Conservation (phyloP, 305 asterid species). For the Fraxinus albicans region DNA sequence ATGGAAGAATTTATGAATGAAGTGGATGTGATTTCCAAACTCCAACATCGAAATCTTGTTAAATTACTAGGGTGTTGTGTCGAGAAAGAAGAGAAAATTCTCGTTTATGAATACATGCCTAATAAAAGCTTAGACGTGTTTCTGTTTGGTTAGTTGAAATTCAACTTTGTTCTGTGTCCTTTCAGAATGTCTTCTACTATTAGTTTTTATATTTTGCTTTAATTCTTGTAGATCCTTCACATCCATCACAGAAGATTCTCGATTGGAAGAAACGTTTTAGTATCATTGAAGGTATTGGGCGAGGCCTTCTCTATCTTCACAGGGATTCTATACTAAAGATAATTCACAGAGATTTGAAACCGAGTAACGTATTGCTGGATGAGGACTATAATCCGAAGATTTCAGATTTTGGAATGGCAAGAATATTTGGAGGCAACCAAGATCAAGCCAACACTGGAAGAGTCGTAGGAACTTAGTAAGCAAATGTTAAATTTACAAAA, state of each 20-base stretch:
- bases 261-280: slow-evolving; percentile 45
- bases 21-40: too few relatives aligned
- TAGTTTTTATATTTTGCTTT: background rate
- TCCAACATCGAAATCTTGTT: too few relatives aligned
- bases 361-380: slow-evolving; percentile 43
- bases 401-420: slow-evolving; percentile 62
- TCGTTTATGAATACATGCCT: too few relatives aligned
- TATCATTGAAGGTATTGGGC: slow-evolving; percentile 52
- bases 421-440: slow-evolving; percentile 49
- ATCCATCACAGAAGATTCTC: slow-evolving; percentile 26
- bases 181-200: background rate
- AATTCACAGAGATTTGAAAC: slow-evolving; percentile 42
- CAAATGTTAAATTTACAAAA: background rate
- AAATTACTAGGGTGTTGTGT: too few relatives aligned
- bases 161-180: background rate
- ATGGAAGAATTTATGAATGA: too few relatives aligned
- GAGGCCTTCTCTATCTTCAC: slow-evolving; percentile 58
- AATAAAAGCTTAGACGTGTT: slow-evolving; percentile 27
- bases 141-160: slow-evolving; percentile 41
- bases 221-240: slow-evolving; percentile 24
- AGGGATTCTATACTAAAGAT: slow-evolving; percentile 49
- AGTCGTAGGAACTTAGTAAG: slow-evolving; percentile 61
- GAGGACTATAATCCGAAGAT: slow-evolving; percentile 57
- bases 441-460: slow-evolving; percentile 49
- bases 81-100: too few relatives aligned